Base-by-base conservation (phyloP, 805 yeast species). In the Brettanomyces sp. region DNA sequence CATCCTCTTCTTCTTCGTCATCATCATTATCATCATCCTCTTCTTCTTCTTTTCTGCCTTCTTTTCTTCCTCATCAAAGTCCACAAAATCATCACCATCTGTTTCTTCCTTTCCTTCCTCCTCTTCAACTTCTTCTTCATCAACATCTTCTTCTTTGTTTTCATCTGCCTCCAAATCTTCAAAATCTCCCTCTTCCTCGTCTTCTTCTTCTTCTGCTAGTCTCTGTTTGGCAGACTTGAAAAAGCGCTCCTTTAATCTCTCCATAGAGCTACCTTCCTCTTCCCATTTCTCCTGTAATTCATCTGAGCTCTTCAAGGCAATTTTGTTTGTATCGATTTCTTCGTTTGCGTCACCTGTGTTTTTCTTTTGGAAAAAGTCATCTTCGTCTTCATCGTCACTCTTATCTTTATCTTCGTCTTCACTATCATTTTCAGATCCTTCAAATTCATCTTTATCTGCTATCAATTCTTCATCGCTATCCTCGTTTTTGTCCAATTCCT, bases 361-460 rank as follows among this genome's bases (percentile, higher is more conserved):
- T 55, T 68, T 74, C 54, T 80, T 79, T 39, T 62, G 70, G 62
- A 81, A 80, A 53, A 82, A 81, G 38, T 74, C 76, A 2, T 66
- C 72, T n/a, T 68, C 73, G 0, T 66, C 69, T 32, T 69, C 77
- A 14, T 58, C 62, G n/a, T 65, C 69, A 21, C 68, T 73, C 18
- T 68, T 73, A 8, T 67, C 69, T 13, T 66, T 69, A 1, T 56
- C 63, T 36, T 69, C 32, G 22, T 55, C 70, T 13, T 57, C 61
- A 14, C 41, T 41, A 8, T 1, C 35, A 24, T 54, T 69, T 13
- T 64, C 71, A 21, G 67, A 73, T 13, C 68, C 74, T 25, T 63
- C 64, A 7, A 52, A 47, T 5, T 41, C 37, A 4, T 47, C 48
- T 21, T 45, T 36, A 11, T 39, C 41, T 18, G 18, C 6, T 28